Evolutionary conservation across 768 basidiomycete genomes (phyloP).

Genomic region (Kwoniella shandongensis): DNA sequence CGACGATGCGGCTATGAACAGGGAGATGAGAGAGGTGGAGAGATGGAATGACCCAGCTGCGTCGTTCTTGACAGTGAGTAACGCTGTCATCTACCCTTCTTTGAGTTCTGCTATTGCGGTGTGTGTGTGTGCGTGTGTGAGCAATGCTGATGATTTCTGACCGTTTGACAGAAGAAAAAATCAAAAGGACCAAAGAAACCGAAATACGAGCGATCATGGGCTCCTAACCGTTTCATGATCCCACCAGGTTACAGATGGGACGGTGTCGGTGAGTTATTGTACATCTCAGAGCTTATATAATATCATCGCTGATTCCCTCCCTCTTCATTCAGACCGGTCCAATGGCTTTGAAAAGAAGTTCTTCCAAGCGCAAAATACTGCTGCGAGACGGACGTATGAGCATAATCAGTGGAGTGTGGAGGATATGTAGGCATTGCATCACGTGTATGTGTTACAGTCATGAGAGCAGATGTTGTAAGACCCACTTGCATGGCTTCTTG

Average conservation of each 20-base stretch:
- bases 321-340: conserved; percentile 65
- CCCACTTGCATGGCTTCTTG: no score
- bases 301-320: not conserved
- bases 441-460: no score
- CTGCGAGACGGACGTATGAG: conserved; percentile 67
- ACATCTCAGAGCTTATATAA: no score
- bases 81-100: not conserved
- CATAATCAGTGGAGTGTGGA: conserved; percentile 85
- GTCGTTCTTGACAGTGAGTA: conserved; percentile 78
- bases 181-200: conserved; percentile 76
- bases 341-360: conserved; percentile 93
- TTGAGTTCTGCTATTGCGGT: not conserved
- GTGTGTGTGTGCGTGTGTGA: not conserved
- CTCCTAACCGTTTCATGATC: conserved; percentile 94
- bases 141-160: not conserved
- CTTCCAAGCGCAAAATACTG: conserved; percentile 79
- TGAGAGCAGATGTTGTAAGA: no score
- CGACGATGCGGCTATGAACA: conserved; percentile 83
- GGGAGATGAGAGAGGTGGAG: conserved; percentile 73
- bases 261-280: conserved; percentile 71
- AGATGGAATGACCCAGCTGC: conserved; percentile 99
- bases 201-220: conserved; percentile 80
- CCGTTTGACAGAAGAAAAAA: conserved; percentile 60
- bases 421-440: conserved; percentile 66
- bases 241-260: conserved; percentile 97